Percentiles rank a stretch among this genome's conserved stretches.
phyloP scores from a whole-genome alignment of 2,329 filamentous ascomycete genomes.

The Mycosphaerella sp. region DNA sequence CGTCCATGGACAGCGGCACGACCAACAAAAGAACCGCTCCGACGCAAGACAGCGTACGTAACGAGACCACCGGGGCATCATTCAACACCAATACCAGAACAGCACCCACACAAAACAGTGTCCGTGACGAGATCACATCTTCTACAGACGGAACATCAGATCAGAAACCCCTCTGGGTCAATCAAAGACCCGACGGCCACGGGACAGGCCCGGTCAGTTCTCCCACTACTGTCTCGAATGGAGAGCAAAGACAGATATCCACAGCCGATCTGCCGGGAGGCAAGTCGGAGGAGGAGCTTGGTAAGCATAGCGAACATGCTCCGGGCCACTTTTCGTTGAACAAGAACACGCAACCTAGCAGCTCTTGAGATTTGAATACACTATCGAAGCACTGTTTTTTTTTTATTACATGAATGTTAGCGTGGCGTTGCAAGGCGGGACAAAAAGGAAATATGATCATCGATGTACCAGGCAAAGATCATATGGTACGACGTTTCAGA shows the following conservation, averaged over 20 bases:
- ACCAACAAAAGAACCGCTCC: background rate
- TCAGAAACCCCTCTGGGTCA: constrained; percentile 19
- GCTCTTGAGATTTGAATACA: background rate
- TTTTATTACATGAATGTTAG: too few relatives aligned
- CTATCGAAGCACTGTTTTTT: too few relatives aligned
- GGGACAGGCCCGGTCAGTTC: constrained; percentile 20
- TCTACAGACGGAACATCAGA: constrained; percentile 23
- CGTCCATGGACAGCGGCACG: background rate
- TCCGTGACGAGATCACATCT: constrained; percentile 9
- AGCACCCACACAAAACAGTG: background rate
- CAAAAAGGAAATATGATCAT: too few relatives aligned
- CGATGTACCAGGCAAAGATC: too few relatives aligned
- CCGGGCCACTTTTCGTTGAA: constrained; percentile 12
- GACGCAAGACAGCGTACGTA: background rate
- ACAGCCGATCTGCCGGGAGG: constrained; percentile 41
- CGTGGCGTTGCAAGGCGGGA: too few relatives aligned
- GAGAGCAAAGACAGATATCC: constrained; percentile 26
- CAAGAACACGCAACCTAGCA: constrained; percentile 13
- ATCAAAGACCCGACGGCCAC: background rate
- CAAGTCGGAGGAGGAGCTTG: constrained; percentile 36
- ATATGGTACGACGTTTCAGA: too few relatives aligned
- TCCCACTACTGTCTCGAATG: constrained; percentile 20
- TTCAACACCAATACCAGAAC: constrained; percentile 10
- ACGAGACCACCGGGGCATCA: constrained; percentile 8
- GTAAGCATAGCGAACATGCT: constrained; percentile 18